Evolutionary conservation across 352 stramenopile species (phyloP), one percentile per base, ranked within the genome.

Genomic region (Phytophthora hibernalis): DNA sequence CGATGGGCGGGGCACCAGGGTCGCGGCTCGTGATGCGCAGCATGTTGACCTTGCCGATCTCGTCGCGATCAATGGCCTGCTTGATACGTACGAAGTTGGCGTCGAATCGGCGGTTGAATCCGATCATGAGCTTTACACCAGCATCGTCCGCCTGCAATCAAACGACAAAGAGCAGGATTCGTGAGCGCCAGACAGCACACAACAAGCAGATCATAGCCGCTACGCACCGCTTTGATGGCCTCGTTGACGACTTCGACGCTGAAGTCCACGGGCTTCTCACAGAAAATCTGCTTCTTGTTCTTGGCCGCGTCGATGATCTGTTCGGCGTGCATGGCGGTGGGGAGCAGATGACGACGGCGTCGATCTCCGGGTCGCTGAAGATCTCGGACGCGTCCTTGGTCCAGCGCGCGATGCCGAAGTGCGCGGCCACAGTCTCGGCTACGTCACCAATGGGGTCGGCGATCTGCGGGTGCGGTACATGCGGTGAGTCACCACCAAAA

Each of bases 291-390:
- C 74, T 99, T 99, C 47, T 91, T 90, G 64, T 95, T 85, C 13
- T 83, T 85, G 16, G 96, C 96, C 21, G 89, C 93, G 28, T 92
- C 87, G 43, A 98, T 95, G 70, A 98, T 98, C 81, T 98, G 96
- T 63, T 98, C 87, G 13, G 96, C 96, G 81, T 99, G 96, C 53
- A 84, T 93, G 28, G 87, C 75, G 15, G 92, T 98, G 3, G 96
- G 96, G 95, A 99, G 75, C 96, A 99, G 79, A 99, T 98, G 82
- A 97, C 87, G 10, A 99, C 93, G 15, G 95, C 96, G 74, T 99
- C 93, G 37, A 99, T 89, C 13, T 97, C 90, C 1, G 93, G 91
- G 66, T 98, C 83, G 10, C 76, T 80, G 59, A 99, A 94, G 8
- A 99, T 85, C 16, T 99, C 95, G 47, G 92, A 92, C 3, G 89